Conservation (phyloP, 225 moss, liverwort and hornwort species). For the Straminergon stramineum region DNA sequence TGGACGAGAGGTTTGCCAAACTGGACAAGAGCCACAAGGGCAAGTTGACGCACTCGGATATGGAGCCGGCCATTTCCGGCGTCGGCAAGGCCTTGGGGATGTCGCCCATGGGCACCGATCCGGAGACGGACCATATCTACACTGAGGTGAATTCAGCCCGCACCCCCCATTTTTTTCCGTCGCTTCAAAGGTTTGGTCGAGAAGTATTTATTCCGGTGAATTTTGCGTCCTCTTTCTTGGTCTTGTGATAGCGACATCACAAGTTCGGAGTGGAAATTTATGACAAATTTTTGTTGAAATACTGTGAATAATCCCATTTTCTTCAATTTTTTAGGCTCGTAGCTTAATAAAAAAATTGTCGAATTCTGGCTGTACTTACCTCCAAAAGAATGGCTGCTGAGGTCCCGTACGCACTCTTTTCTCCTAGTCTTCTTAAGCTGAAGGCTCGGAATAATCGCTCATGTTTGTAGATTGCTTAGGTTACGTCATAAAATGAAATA, state of each 20-base stretch:
- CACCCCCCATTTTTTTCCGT: no score
- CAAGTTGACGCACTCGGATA: slow-evolving; percentile 31
- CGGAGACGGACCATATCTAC: slow-evolving; percentile 75
- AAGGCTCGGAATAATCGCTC: background rate
- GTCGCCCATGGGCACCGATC: slow-evolving; percentile 54
- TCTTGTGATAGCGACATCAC: background rate
- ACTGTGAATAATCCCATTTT: background rate
- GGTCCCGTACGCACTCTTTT: background rate
- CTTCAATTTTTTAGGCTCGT: background rate
- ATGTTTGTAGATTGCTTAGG: background rate
- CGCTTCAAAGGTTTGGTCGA: background rate
- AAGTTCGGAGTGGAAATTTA: background rate
- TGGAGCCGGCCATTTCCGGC: slow-evolving; percentile 50
- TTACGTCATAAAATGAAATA: background rate
- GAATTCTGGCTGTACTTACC: background rate
- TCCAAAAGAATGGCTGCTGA: background rate
- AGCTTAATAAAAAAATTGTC: background rate
- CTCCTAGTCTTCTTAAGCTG: background rate
- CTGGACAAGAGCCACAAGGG: slow-evolving; percentile 57
- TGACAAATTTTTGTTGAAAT: background rate
- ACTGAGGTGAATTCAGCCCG: slow-evolving; percentile 33
- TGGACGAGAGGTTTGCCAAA: slow-evolving; percentile 45
- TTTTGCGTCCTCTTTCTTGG: no score
- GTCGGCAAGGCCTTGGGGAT: slow-evolving; percentile 64
- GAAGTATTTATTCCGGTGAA: background rate